These are phyloP conservation scores for Obelidium mucronatum DNA, from an alignment of 192 early-diverging fungal species.

Conservation along the genomic window DNA sequence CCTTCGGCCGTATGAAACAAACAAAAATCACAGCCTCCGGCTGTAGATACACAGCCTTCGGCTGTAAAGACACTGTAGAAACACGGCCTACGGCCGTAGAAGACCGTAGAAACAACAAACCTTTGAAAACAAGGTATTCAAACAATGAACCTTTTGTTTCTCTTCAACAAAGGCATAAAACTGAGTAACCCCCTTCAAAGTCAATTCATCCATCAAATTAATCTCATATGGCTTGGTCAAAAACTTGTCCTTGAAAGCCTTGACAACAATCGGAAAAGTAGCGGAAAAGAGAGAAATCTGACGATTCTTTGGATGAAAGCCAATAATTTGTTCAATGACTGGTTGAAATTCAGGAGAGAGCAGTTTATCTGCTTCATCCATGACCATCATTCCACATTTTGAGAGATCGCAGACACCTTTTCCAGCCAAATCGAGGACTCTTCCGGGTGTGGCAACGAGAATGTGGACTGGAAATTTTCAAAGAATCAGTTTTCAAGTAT, in stretches of 20 bases:
- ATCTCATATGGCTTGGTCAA: conserved; percentile 97
- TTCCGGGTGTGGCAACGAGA: conserved; percentile 96
- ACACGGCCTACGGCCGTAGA: too few relatives aligned
- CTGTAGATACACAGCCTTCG: too few relatives aligned
- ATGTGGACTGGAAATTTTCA: conserved; percentile 76
- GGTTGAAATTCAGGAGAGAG: conserved; percentile 98
- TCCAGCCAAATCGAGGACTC: conserved; percentile 94
- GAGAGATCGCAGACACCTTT: conserved; percentile 93
- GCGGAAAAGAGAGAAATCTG: conserved; percentile 98
- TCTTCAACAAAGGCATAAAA: conserved; percentile 99
- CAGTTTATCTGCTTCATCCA: conserved; percentile 99
- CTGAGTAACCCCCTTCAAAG: conserved; percentile 96
- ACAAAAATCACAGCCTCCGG: too few relatives aligned
- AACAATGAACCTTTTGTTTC: conserved; percentile 96
- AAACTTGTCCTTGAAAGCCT: conserved; percentile 97
- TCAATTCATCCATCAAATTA: conserved; percentile 99
- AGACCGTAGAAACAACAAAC: conserved; percentile 7
- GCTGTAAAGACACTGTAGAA: too few relatives aligned
- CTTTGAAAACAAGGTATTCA: conserved; percentile 83
- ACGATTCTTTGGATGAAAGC: conserved; percentile 84
- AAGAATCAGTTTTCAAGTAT: conserved; percentile 2
- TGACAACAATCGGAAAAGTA: conserved; percentile 98
- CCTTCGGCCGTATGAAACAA: too few relatives aligned
- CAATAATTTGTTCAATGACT: conserved; percentile 95
- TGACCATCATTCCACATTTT: conserved; percentile 90